These are phyloP conservation scores for Avicennia marina DNA, from an alignment of 257 asterid species.

Conservation along the genomic window DNA sequence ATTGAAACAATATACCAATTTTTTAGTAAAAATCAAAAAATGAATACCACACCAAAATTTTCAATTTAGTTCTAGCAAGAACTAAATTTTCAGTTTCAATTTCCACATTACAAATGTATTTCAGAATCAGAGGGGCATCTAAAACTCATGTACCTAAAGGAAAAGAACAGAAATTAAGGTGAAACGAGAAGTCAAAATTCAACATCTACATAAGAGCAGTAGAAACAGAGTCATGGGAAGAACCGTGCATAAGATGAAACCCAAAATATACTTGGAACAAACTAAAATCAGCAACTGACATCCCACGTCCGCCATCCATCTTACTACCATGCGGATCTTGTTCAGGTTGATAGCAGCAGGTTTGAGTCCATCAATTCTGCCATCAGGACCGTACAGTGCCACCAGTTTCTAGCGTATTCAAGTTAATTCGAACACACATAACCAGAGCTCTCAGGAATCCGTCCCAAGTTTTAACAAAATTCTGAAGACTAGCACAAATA, in stretches of 20 bases:
- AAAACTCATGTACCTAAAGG: too few species aligned
- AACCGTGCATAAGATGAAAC: not conserved
- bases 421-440: conserved; percentile 13
- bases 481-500: not conserved
- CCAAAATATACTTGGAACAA: not conserved
- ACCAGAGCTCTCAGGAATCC: conserved; percentile 7
- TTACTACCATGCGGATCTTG: not conserved
- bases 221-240: not conserved
- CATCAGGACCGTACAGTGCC: too few species aligned
- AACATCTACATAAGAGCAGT: not conserved
- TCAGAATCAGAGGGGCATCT: too few species aligned
- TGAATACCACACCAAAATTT: too few species aligned
- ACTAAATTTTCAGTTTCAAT: too few species aligned
- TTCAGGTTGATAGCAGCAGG: too few species aligned
- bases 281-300: not conserved
- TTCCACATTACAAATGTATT: too few species aligned
- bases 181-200: not conserved
- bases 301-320: conserved; percentile 6
- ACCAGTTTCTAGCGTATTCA: conserved; percentile 1
- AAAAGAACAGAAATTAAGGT: not conserved
- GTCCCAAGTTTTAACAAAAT: conserved; percentile 2
- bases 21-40: too few species aligned
- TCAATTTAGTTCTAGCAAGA: too few species aligned
- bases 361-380: too few species aligned
- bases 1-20: too few species aligned